phyloP scores from a whole-genome alignment of 768 basidiomycete species.

The Rhodotorula paludigena region DNA sequence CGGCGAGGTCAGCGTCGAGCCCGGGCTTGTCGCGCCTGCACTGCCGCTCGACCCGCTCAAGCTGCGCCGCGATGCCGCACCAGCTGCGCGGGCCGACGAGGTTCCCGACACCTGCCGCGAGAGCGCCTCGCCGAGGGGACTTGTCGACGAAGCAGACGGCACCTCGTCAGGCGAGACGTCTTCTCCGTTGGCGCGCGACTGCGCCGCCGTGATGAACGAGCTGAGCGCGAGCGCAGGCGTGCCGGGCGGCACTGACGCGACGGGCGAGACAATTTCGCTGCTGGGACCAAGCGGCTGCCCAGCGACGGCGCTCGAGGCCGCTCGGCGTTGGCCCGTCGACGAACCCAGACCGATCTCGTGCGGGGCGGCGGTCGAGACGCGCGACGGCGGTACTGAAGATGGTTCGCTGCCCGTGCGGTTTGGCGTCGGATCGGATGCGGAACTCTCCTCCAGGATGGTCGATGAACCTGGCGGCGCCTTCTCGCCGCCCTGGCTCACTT shows the following conservation, averaged over 20 bases:
- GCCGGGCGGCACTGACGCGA: neutral
- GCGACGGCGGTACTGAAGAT: neutral
- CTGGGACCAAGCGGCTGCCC: neutral
- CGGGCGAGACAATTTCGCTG: neutral
- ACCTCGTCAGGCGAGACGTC: slow-evolving; percentile 16
- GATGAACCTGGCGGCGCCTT: too few relatives aligned
- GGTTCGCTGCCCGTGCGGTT: neutral
- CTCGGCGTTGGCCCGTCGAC: neutral
- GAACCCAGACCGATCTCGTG: slow-evolving; percentile 36
- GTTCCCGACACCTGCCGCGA: neutral
- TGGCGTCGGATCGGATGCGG: neutral
- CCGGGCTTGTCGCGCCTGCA: neutral
- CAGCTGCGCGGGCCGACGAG: slow-evolving; percentile 2
- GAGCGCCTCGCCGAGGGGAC: neutral
- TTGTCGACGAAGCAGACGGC: neutral
- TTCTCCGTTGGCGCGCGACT: slow-evolving; percentile 7
- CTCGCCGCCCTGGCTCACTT: slow-evolving; percentile 14
- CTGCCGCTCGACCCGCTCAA: slow-evolving; percentile 21
- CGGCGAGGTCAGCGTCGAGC: neutral
- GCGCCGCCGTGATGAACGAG: slow-evolving; percentile 35
- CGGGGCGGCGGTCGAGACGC: slow-evolving; percentile 11
- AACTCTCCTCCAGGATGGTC: slow-evolving; percentile 9
- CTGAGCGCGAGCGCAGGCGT: slow-evolving; percentile 37
- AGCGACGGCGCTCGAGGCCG: neutral
- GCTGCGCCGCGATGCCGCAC: neutral